Evolutionary conservation across 345 rosid species (phyloP).

Genomic region (Citrus australasica): DNA sequence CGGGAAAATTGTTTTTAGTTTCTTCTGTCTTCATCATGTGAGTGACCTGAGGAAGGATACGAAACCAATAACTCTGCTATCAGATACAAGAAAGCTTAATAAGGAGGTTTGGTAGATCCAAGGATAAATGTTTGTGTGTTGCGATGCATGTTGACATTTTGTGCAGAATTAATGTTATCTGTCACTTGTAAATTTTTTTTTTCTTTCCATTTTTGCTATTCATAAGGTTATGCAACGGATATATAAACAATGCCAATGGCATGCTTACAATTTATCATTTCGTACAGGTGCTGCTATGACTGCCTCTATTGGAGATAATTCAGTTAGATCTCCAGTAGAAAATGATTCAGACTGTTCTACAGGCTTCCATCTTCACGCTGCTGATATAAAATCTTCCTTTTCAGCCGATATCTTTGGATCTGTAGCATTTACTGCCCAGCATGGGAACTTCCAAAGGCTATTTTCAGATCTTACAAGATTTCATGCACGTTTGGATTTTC

Average conservation of each 20-base stretch:
- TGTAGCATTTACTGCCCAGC: conserved; percentile 71
- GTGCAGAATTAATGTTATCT: not conserved
- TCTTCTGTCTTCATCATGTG: not conserved
- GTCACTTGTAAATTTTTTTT: not conserved
- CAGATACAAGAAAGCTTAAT: not conserved
- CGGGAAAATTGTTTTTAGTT: not conserved
- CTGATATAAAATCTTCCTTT: conserved; percentile 53
- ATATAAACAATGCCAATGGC: not conserved
- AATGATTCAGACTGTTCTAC: conserved; percentile 28
- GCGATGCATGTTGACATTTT: not conserved
- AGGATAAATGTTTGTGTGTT: not conserved
- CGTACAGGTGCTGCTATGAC: conserved; percentile 62
- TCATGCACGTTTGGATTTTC: conserved; percentile 69
- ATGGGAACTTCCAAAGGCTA: conserved; percentile 73
- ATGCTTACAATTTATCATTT: not conserved
- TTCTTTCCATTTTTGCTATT: not conserved
- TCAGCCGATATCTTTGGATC: conserved; percentile 75
- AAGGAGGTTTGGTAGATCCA: not conserved
- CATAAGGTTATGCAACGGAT: not conserved
- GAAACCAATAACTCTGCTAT: not conserved
- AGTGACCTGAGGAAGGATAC: not conserved
- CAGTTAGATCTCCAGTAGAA: conserved; percentile 33
- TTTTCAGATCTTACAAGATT: conserved; percentile 78
- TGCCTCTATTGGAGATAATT: conserved; percentile 61
- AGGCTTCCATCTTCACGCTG: conserved; percentile 45